These are phyloP conservation scores for Protea cynaroides DNA, from an alignment of 164 flowering plant species.

Conservation along the genomic window DNA sequence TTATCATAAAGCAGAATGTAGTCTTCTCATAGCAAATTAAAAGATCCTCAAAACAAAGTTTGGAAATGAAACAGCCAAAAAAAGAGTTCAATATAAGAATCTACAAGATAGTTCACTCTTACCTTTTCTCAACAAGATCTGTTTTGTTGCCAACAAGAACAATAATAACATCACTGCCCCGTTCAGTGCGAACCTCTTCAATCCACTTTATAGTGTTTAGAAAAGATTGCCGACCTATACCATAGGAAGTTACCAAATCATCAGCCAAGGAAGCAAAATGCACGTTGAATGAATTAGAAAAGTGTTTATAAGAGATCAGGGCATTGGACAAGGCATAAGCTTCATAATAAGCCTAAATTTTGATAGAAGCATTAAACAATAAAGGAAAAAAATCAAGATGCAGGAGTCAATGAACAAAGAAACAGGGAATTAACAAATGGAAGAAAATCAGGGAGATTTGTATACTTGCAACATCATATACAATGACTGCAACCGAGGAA, in stretches of 20 bases:
- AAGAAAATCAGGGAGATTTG: constrained; percentile 2
- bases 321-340: no score
- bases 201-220: constrained; percentile 60
- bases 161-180: constrained; percentile 67
- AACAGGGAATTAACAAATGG: background rate
- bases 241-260: constrained; percentile 7
- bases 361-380: no score
- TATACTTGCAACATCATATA: constrained; percentile 69
- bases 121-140: constrained; percentile 57
- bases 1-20: no score
- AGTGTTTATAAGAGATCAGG: background rate
- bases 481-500: constrained; percentile 70
- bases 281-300: no score
- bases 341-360: no score
- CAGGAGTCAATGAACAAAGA: no score
- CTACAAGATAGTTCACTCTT: no score
- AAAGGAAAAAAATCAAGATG: background rate
- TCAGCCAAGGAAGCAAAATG: background rate
- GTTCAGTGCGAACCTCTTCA: constrained; percentile 65
- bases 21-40: no score
- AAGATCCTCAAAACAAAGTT: no score
- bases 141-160: constrained; percentile 71
- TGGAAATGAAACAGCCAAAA: no score
- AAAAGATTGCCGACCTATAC: constrained; percentile 47
- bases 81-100: no score